Base-by-base conservation (phyloP, 1,284 basidiomycete species). In the Fistulina hepatica region DNA sequence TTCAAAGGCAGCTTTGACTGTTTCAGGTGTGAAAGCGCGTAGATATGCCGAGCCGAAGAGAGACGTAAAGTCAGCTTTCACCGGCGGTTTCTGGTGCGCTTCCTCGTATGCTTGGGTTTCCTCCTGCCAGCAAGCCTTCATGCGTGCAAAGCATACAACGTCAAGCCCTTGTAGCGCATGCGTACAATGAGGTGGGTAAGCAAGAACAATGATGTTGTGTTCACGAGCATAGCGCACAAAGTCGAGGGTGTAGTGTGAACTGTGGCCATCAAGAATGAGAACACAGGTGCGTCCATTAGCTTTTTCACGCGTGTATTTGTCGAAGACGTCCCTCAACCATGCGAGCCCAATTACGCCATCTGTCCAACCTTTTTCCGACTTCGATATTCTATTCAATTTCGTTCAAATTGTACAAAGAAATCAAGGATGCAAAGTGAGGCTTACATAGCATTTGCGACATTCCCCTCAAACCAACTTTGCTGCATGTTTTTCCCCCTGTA, bases 201-300 rank as follows among this genome's bases (percentile, higher is more conserved):
- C 50, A 12, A 58, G 40, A 23, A 60, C 40, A 9, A 48, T 42
- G 40, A 67, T 63, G 22, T 60, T 57, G 39, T 57, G 43, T 10
- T 45, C 46, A 4, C 25, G 9, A 1, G 53, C 52, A 49, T 51
- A 59, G 1, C 57, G 35, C 5, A 67, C 48, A 39, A 67, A 48
- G 4, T 53, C 49, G 1, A 36, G 21, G 4, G 53, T 55, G 42
- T 57, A 58, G 41, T 68, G 63, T 1, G 61, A 65, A 34, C 48
- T 55, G 42, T 66, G 63, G 1, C 61, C 59, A 49, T 65, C 59
- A 16, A 66, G 40, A 6, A 64, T 27, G 3, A 65, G 50, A 17
- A 60, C 45, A 2, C 50, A 40, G 4, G 45, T 48, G 4, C 36
- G 10, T 17, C 57, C 55, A 15, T 20, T 37, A 8, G 58, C 58